phyloP scores from a whole-genome alignment of 352 stramenopile species.

The Globisporangium acanthophoron region DNA sequence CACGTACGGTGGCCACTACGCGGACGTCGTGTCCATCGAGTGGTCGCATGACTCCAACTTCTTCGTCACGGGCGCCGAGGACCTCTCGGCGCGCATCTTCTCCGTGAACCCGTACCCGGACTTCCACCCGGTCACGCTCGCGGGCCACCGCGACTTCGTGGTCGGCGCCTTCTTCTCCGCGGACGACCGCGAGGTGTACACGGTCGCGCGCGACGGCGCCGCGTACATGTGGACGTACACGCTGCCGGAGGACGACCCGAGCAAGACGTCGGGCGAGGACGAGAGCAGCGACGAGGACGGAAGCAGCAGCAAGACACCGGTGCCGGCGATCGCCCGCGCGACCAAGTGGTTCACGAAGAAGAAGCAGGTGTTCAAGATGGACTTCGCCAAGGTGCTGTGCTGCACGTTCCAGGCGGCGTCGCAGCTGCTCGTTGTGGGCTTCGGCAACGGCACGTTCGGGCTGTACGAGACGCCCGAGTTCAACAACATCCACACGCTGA shows the following conservation, averaged over 20 bases:
- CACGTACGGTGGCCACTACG: constrained; percentile 87
- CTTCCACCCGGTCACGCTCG: constrained; percentile 85
- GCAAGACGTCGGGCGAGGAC: constrained; percentile 25
- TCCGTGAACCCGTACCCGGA: constrained; percentile 59
- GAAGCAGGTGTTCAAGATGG: constrained; percentile 89
- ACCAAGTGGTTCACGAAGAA: constrained; percentile 83
- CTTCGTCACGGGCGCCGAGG: constrained; percentile 86
- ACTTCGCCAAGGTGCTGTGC: constrained; percentile 85
- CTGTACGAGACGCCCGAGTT: constrained; percentile 96
- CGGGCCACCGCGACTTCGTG: constrained; percentile 85
- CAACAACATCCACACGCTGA: constrained; percentile 96
- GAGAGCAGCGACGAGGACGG: constrained; percentile 25
- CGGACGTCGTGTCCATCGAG: constrained; percentile 79
- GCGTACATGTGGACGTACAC: constrained; percentile 86
- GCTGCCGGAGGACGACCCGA: constrained; percentile 27
- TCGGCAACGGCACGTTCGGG: constrained; percentile 97
- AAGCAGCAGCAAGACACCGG: constrained; percentile 16
- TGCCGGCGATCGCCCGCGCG: constrained; percentile 65
- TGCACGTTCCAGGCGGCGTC: constrained; percentile 86
- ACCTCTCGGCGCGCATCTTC: constrained; percentile 86
- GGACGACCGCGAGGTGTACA: constrained; percentile 80
- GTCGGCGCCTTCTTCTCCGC: constrained; percentile 84
- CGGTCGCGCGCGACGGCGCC: constrained; percentile 79
- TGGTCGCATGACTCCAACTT: constrained; percentile 89
- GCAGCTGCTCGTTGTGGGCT: constrained; percentile 93